phyloP scores from a whole-genome alignment of 495 filamentous ascomycete genomes.

The Aspergillus saccharolyticus region DNA sequence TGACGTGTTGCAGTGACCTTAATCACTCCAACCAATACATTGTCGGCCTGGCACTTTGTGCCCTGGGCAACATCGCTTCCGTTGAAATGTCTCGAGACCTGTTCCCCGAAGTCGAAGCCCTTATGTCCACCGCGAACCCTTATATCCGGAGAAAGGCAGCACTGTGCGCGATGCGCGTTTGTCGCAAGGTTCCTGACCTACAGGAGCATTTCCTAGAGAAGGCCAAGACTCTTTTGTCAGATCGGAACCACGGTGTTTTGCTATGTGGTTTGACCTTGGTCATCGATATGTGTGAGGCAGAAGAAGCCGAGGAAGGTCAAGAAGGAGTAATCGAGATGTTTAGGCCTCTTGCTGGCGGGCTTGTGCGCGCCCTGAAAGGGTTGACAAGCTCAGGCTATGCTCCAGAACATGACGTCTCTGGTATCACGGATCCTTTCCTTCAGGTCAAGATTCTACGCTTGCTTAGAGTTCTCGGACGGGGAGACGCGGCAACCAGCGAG shows the following conservation, averaged over 20 bases:
- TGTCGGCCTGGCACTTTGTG: slow-evolving; percentile 91
- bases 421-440: slow-evolving; percentile 97
- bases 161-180: slow-evolving; percentile 99
- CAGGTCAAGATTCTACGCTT: slow-evolving; percentile 92
- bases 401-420: slow-evolving; percentile 95
- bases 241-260: slow-evolving; percentile 91
- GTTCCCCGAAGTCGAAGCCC: slow-evolving; percentile 86
- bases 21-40: slow-evolving; percentile 98
- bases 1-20: slow-evolving; percentile 62
- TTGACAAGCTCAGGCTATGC: slow-evolving; percentile 93
- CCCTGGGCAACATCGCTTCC: slow-evolving; percentile 94
- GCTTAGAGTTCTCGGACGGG: slow-evolving; percentile 77
- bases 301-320: slow-evolving; percentile 82
- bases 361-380: slow-evolving; percentile 88
- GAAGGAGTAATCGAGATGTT: slow-evolving; percentile 85
- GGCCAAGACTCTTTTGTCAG: slow-evolving; percentile 78
- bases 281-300: slow-evolving; percentile 87
- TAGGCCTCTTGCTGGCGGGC: slow-evolving; percentile 65
- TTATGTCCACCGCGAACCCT: slow-evolving; percentile 87
- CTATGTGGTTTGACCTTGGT: slow-evolving; percentile 89
- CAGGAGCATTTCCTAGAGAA: slow-evolving; percentile 97
- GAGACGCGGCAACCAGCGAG: slow-evolving; percentile 85
- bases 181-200: slow-evolving; percentile 92
- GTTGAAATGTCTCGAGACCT: slow-evolving; percentile 98
- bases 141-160: slow-evolving; percentile 97